Conservation (phyloP, 257 asterid genomes). For the Solanum paucissectum region DNA sequence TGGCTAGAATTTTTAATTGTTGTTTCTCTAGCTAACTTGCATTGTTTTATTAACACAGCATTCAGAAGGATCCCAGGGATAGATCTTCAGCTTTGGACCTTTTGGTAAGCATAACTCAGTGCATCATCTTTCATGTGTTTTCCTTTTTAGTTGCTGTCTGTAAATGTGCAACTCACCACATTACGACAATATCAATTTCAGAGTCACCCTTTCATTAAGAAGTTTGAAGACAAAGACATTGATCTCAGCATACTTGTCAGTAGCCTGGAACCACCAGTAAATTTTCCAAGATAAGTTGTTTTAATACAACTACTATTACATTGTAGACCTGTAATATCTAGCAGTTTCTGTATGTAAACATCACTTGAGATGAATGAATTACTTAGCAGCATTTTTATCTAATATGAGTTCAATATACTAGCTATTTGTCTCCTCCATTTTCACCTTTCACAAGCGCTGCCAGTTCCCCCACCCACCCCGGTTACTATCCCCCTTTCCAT, state of each 20-base stretch:
- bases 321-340: neutral
- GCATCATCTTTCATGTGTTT: neutral
- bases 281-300: conserved; percentile 41
- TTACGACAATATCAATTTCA: conserved; percentile 15
- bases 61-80: conserved; percentile 81
- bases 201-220: conserved; percentile 86
- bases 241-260: conserved; percentile 79
- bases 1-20: neutral
- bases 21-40: neutral
- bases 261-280: conserved; percentile 76
- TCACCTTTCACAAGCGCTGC: neutral
- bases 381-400: neutral
- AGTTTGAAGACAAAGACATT: conserved; percentile 88
- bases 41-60: conserved; percentile 41
- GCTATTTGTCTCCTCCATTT: neutral
- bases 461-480: neutral
- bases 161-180: neutral
- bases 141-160: neutral
- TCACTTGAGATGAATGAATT: neutral
- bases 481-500: neutral
- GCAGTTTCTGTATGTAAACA: neutral
- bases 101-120: conserved; percentile 43
- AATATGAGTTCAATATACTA: neutral
- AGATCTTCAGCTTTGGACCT: conserved; percentile 82
- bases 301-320: neutral